These are phyloP conservation scores for Ilex paraguariensis DNA, from an alignment of 305 asterid species.

Conservation along the genomic window DNA sequence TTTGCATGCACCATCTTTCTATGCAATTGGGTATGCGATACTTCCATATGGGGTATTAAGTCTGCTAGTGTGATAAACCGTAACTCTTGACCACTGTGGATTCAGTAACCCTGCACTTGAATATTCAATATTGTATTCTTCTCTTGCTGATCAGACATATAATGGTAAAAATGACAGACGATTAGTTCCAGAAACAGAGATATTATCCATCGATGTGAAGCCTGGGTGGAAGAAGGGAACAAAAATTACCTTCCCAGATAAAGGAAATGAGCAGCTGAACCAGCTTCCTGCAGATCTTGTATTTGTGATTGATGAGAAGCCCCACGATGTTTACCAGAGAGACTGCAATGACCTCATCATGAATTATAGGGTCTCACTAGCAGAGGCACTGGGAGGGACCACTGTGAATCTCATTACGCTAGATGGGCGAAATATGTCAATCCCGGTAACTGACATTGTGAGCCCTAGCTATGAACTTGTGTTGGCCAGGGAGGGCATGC, in stretches of 20 bases:
- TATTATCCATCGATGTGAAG: conserved; percentile 67
- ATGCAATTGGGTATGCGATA: no score
- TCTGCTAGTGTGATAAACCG: no score
- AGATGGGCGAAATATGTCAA: conserved; percentile 49
- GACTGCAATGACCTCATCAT: conserved; percentile 69
- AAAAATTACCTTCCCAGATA: conserved; percentile 82
- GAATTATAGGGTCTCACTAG: conserved; percentile 36
- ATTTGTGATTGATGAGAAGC: conserved; percentile 85
- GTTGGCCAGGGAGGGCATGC: conserved; percentile 73
- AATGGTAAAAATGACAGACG: conserved; percentile 20
- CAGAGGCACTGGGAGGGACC: conserved; percentile 75
- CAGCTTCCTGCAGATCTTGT: conserved; percentile 87
- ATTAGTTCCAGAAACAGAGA: conserved; percentile 52
- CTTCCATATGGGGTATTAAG: no score
- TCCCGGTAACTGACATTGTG: conserved; percentile 54
- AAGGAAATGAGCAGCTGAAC: conserved; percentile 79
- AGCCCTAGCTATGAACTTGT: conserved; percentile 66
- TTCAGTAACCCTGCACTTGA: no score
- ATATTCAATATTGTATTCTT: no score
- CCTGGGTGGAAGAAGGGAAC: conserved; percentile 98
- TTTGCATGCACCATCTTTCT: no score
- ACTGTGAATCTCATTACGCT: conserved; percentile 40
- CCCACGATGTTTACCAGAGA: conserved; percentile 55
- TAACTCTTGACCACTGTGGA: no score
- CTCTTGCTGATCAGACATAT: not conserved